Evolutionary conservation across 495 filamentous ascomycete species (phyloP).

Genomic region (Aspergillus taichungensis): DNA sequence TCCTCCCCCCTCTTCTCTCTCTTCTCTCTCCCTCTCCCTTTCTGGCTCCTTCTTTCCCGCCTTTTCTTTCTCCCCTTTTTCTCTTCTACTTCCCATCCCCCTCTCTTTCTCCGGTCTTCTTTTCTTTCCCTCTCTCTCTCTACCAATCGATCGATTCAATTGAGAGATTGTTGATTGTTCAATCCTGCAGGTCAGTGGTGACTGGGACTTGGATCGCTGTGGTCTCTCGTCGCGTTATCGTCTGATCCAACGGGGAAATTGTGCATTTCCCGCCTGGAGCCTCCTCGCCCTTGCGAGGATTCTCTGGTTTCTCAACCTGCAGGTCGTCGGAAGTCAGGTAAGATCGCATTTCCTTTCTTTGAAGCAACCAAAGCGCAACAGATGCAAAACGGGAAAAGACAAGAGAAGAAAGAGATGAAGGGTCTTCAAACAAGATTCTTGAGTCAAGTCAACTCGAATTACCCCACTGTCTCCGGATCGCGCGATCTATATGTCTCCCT

Average conservation of each 20-base stretch:
- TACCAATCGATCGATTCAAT: background rate
- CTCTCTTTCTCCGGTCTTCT: background rate
- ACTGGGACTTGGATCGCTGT: no score
- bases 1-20: background rate
- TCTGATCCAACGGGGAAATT: conserved; percentile 5
- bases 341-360: background rate
- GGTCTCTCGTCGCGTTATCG: conserved; percentile 3
- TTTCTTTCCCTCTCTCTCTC: background rate
- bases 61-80: background rate
- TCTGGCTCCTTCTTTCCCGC: background rate
- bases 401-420: no score
- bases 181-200: no score
- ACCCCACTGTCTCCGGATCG: no score
- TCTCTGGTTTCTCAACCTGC: background rate
- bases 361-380: no score
- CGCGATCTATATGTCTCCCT: no score
- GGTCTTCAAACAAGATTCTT: no score
- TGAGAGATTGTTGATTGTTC: background rate
- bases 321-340: background rate
- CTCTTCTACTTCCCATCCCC: background rate
- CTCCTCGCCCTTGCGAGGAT: conserved; percentile 9
- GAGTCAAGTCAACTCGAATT: no score
- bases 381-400: no score
- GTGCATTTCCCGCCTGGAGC: conserved; percentile 8
- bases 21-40: background rate